phyloP scores from a whole-genome alignment of 2,329 filamentous ascomycete genomes.

The Epicoccum sorghinum region DNA sequence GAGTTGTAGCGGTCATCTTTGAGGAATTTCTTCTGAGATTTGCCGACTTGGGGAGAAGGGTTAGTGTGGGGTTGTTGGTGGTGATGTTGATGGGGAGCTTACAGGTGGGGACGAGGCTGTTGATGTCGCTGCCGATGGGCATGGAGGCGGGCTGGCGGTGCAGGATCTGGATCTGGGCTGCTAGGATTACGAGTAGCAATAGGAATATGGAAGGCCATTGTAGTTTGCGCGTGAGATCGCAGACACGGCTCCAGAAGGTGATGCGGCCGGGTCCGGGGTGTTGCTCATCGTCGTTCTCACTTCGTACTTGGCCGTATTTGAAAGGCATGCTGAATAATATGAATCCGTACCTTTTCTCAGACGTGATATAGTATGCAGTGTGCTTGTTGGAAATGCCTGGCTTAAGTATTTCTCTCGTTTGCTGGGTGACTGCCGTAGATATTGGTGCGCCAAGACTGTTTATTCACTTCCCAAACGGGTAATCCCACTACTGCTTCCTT shows the following conservation, averaged over 20 bases:
- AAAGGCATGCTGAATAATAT: conserved; percentile 5
- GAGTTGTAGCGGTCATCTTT: conserved; percentile 21
- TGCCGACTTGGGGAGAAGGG: conserved; percentile 10
- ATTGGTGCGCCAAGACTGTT: neutral
- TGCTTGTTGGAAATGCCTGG: too few species aligned
- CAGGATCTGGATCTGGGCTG: conserved; percentile 22
- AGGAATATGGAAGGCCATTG: conserved; percentile 19
- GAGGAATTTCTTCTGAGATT: conserved; percentile 20
- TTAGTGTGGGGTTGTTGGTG: conserved; percentile 1
- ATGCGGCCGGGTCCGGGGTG: neutral
- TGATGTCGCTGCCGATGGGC: conserved; percentile 19
- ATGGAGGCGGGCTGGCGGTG: conserved; percentile 10
- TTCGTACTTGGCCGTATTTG: conserved; percentile 21
- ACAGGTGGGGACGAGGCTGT: conserved; percentile 23
- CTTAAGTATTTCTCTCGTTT: too few species aligned
- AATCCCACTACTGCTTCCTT: conserved; percentile 13
- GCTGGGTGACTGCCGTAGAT: neutral
- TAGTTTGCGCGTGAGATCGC: conserved; percentile 5
- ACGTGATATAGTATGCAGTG: too few species aligned
- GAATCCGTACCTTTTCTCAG: too few species aligned
- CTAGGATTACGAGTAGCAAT: conserved; percentile 16
- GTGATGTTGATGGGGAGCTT: neutral
- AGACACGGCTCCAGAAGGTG: neutral
- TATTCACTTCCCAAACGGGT: conserved; percentile 17
- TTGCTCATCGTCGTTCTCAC: conserved; percentile 14